A percentile compares a stretch with the other conserved stretches of the same genome.
Conservation (phyloP, 306 rosid species). For the Betula pendula region DNA sequence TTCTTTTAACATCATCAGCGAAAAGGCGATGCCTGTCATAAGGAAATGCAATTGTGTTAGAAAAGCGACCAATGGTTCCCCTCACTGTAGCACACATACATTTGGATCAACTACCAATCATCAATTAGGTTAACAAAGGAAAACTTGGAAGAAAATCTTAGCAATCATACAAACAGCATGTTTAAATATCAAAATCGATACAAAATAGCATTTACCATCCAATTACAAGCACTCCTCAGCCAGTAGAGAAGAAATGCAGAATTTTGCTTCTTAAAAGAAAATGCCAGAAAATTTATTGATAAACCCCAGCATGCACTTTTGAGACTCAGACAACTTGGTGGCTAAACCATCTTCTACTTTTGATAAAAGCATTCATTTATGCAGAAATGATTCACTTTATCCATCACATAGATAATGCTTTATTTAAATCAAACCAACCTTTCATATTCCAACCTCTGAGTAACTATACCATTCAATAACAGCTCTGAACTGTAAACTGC, state of each 20-base stretch:
- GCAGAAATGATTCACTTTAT: conserved; percentile 14
- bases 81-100: not conserved
- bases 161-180: not conserved
- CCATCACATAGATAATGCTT: conserved; percentile 9
- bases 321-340: not conserved
- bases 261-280: not conserved
- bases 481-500: conserved; percentile 84
- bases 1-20: conserved; percentile 71
- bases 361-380: conserved; percentile 8
- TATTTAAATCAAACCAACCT: conserved; percentile 45
- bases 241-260: not conserved
- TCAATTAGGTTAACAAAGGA: not conserved
- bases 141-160: not conserved
- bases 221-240: not conserved
- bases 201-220: not conserved
- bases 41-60: conserved; percentile 28
- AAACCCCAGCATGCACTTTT: conserved; percentile 1
- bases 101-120: not conserved
- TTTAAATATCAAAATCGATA: not conserved
- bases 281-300: not conserved
- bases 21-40: conserved; percentile 70
- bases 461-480: conserved; percentile 83
- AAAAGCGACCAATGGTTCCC: conserved; percentile 12
- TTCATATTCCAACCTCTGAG: conserved; percentile 85
- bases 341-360: not conserved